Evolutionary conservation across 164 flowering plant genomes (phyloP), one percentile per base, ranked within the genome.

Genomic region (Cinnamomum chago): DNA sequence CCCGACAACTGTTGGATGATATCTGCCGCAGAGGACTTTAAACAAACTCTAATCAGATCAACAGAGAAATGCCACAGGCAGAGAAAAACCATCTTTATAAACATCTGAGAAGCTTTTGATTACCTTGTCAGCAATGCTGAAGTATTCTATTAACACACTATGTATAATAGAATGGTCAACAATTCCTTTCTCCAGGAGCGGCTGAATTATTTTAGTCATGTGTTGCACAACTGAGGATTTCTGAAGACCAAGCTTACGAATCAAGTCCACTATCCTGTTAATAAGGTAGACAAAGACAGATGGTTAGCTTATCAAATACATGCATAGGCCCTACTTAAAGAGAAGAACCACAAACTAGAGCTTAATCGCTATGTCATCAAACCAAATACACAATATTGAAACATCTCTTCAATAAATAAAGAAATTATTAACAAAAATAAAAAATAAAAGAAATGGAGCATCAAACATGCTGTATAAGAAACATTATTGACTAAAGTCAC

Each of bases 91-190:
- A 73, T 50, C 13, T 67, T 72, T 14, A 1, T 22, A 35, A n/a
- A 24, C 9, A 67, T 28, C 17, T 52, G 64, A 72, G 67, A 27
- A 50, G 30, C 35, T 62, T 23, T 5, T 25, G 40, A 71, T 35
- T 81, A 95, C 99, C 97, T 88, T 74, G 80, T 88, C 92, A 60
- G 97, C 99, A 74, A 95, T 85, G 78, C 84, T 89, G 23, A 95
- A 78, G 76, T 86, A 95, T 79, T 95, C 99, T 72, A 90, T 65
- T 17, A 95, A 65, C 70, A 84, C 81, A 79, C 81, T 83, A 83
- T 95, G 99, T 73, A 91, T 83, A 72, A 95, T 95, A 73, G 97
- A 90, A 80, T 95, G 99, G 76, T 95, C 98, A 20, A 93, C 88
- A 65, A 95, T 92, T 65, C 97, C 99, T 80, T 95, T 95, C 84